Evolutionary conservation across 768 basidiomycete genomes (phyloP).

Genomic region (Leccinum disarticulatum): DNA sequence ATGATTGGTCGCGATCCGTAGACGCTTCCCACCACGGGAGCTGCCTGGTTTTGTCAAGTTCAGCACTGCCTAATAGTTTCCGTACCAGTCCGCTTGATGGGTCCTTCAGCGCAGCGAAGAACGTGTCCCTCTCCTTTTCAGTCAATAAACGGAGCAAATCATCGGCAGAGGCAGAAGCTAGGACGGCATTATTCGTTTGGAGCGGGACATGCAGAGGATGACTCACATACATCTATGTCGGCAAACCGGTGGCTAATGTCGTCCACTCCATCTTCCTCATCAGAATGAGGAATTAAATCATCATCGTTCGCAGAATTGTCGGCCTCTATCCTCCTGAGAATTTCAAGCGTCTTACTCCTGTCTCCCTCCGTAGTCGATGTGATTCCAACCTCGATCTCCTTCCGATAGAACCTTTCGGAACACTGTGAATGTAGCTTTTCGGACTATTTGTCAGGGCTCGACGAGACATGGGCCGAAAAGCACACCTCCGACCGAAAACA

Average conservation of each 20-base stretch:
- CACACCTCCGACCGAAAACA: constrained; percentile 78
- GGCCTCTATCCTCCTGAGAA: constrained; percentile 74
- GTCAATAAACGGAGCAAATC: constrained; percentile 62
- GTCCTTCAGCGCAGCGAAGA: constrained; percentile 57
- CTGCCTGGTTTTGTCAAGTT: constrained; percentile 46
- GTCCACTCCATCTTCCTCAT: constrained; percentile 40
- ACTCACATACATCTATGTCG: constrained; percentile 62
- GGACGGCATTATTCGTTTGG: background rate
- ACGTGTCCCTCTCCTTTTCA: constrained; percentile 57
- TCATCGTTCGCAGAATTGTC: constrained; percentile 44
- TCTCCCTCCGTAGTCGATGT: constrained; percentile 56
- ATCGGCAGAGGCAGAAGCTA: constrained; percentile 57
- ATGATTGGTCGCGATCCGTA: constrained; percentile 1
- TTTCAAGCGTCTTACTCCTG: constrained; percentile 61
- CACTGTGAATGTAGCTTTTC: constrained; percentile 62
- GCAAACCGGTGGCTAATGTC: constrained; percentile 53
- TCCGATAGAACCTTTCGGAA: constrained; percentile 81
- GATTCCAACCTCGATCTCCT: constrained; percentile 67
- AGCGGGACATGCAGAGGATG: background rate
- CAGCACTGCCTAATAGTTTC: constrained; percentile 57
- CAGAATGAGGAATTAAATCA: constrained; percentile 30
- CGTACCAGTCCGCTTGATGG: constrained; percentile 61
- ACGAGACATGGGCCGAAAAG: constrained; percentile 1
- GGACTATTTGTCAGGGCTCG: background rate
- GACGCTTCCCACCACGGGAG: constrained; percentile 75